These are phyloP conservation scores for Elongisporangium senticosum DNA, from an alignment of 352 stramenopile genomes.

Conservation along the genomic window DNA sequence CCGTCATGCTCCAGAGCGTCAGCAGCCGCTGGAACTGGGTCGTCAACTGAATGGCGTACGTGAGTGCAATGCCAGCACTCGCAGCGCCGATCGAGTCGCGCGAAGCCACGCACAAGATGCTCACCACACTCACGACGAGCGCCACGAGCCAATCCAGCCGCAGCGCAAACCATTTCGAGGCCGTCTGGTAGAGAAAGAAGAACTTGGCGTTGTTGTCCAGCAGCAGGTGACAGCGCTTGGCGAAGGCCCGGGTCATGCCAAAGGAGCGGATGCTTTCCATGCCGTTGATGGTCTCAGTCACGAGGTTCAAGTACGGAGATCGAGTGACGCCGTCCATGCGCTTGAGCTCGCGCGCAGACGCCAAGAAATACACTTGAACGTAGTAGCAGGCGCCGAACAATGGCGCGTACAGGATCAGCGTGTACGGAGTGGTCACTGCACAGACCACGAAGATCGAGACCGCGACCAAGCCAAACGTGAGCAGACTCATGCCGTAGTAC, in stretches of 20 bases:
- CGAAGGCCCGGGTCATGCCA: constrained; percentile 21
- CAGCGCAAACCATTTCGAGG: constrained; percentile 95
- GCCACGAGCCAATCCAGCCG: constrained; percentile 85
- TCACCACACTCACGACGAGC: constrained; percentile 88
- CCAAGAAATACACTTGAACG: constrained; percentile 64
- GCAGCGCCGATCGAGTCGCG: constrained; percentile 13
- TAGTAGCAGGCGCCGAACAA: constrained; percentile 7
- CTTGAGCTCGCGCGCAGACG: constrained; percentile 70
- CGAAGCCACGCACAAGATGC: constrained; percentile 6
- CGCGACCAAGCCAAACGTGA: constrained; percentile 12
- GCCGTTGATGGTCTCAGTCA: constrained; percentile 86
- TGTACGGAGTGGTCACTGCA: constrained; percentile 12
- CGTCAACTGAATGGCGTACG: constrained; percentile 73
- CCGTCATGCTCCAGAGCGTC: constrained; percentile 61
- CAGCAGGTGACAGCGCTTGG: too few relatives aligned
- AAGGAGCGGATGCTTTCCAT: constrained; percentile 70
- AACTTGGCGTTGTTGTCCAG: constrained; percentile 74
- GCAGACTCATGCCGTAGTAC: constrained; percentile 12
- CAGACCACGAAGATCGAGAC: constrained; percentile 19
- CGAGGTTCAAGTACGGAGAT: constrained; percentile 83
- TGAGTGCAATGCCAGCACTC: constrained; percentile 90
- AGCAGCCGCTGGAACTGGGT: too few relatives aligned
- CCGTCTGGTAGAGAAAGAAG: constrained; percentile 87
- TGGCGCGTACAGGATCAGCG: constrained; percentile 30
- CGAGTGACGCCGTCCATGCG: constrained; percentile 79